These are phyloP conservation scores for Boechera stricta DNA, from an alignment of 345 rosid genomes.

Conservation along the genomic window DNA sequence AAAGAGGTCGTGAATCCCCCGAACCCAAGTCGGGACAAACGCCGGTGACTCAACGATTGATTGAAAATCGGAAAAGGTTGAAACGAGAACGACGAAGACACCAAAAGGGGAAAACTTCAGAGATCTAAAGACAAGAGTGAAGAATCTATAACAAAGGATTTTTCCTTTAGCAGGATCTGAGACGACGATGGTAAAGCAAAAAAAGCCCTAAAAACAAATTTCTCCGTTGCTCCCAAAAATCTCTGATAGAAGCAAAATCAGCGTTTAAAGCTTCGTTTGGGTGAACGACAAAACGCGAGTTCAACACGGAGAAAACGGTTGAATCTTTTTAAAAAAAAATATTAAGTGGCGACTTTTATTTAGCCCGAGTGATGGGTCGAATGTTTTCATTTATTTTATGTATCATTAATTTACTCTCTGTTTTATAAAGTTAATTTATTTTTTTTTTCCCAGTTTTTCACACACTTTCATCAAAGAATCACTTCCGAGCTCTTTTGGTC, in stretches of 20 bases:
- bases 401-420: no score
- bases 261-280: slow-evolving; percentile 38
- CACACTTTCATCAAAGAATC: no score
- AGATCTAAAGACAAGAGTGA: slow-evolving; percentile 17
- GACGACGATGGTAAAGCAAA: slow-evolving; percentile 4
- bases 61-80: slow-evolving; percentile 24
- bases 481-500: background rate
- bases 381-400: no score
- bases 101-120: background rate
- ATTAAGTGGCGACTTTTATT: slow-evolving; percentile 15
- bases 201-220: slow-evolving; percentile 22
- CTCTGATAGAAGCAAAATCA: slow-evolving; percentile 26
- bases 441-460: no score
- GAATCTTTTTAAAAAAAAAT: slow-evolving; percentile 12
- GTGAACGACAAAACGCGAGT: slow-evolving; percentile 57
- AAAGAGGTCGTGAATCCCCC: background rate
- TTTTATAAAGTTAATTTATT: no score
- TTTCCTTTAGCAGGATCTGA: slow-evolving; percentile 32
- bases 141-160: slow-evolving; percentile 21
- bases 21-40: background rate
- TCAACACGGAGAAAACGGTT: slow-evolving; percentile 68
- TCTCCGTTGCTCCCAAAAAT: slow-evolving; percentile 4
- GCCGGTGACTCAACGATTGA: slow-evolving; percentile 31
- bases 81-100: slow-evolving; percentile 15
- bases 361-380: background rate